These are phyloP conservation scores for Petrea volubilis DNA, from an alignment of 257 asterid species.

Conservation along the genomic window DNA sequence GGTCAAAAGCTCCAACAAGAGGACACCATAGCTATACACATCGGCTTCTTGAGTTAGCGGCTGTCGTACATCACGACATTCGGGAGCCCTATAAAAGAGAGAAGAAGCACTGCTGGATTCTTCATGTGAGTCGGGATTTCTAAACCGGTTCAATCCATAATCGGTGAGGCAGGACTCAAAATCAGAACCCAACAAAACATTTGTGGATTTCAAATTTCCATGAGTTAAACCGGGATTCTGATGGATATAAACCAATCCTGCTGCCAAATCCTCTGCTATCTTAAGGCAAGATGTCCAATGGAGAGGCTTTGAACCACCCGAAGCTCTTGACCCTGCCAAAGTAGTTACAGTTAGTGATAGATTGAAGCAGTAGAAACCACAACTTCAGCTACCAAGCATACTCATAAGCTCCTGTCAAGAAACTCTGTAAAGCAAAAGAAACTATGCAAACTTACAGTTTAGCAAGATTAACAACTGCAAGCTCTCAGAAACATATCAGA, in stretches of 20 bases:
- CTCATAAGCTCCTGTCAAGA: no score
- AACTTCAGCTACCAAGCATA: no score
- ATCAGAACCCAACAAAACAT: constrained; percentile 79
- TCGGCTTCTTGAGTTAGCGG: constrained; percentile 79
- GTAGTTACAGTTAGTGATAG: no score
- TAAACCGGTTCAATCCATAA: constrained; percentile 68
- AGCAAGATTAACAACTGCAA: no score
- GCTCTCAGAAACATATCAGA: no score
- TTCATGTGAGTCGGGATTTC: constrained; percentile 62
- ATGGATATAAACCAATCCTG: constrained; percentile 82
- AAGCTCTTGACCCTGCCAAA: constrained; percentile 78
- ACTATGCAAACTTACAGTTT: no score
- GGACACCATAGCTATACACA: constrained; percentile 88
- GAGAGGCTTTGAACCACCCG: constrained; percentile 95
- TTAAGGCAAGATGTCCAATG: constrained; percentile 99
- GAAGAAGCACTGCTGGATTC: constrained; percentile 86
- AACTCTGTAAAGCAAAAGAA: no score
- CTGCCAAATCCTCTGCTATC: constrained; percentile 90
- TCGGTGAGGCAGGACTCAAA: constrained; percentile 97
- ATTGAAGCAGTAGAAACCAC: no score
- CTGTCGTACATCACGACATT: constrained; percentile 66
- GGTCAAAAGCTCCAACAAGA: constrained; percentile 80
- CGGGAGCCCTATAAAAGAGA: constrained; percentile 90
- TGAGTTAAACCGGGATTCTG: constrained; percentile 86
- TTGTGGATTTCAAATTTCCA: constrained; percentile 89